Base-by-base conservation (phyloP, 2,329 filamentous ascomycete genomes). In the Ambrosiella xylebori region DNA sequence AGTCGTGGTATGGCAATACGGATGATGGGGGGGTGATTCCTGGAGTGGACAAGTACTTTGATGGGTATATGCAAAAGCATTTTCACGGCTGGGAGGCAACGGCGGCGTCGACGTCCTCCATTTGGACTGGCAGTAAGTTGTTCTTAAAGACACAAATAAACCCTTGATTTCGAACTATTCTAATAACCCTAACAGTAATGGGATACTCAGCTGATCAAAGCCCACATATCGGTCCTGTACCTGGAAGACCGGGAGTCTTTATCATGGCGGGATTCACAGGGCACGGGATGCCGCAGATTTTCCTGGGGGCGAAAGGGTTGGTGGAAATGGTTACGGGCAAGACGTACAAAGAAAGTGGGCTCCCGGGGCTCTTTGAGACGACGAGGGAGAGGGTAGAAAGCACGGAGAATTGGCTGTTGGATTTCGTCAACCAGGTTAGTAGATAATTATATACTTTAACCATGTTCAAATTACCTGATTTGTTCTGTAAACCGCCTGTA, bases 211-310 rank as follows among this genome's bases (percentile, higher is more conserved):
- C 66, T 0, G 74, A 77, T 59, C 66, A 64, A 0, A 61, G 70
- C 13, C 74, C 75, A 0, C 69, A 71, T n/a, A 64, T 78, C 1
- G 74, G 75, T 0, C 61, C 63, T 0, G 66, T 78, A 0, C 74
- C 74, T 0, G 69, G 65, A 0, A 68, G 67, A 52, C 58, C 65
- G 1, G 68, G 67, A 5, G 69, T 74, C 61, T 73, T 69, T 52
- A 66, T 78, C n/a, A 64, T 74, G 19, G 74, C 71, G 0, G 76
- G 75, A 0, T 78, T 77, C 60, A 72, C 70, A 37, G 76, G 76
- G 0, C 74, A 77, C 58, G 76, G 76, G 0, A 78, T 78, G 74
- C 70, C 73, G 0, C 63, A 73, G 27, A 70, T 75, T 15, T 71
- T 71, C 17, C 65, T 73, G 0, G 64, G 68, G 4, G 69, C 68